These are phyloP conservation scores for Tolypocladium sp. DNA, from an alignment of 2,329 filamentous ascomycete genomes.

Conservation along the genomic window DNA sequence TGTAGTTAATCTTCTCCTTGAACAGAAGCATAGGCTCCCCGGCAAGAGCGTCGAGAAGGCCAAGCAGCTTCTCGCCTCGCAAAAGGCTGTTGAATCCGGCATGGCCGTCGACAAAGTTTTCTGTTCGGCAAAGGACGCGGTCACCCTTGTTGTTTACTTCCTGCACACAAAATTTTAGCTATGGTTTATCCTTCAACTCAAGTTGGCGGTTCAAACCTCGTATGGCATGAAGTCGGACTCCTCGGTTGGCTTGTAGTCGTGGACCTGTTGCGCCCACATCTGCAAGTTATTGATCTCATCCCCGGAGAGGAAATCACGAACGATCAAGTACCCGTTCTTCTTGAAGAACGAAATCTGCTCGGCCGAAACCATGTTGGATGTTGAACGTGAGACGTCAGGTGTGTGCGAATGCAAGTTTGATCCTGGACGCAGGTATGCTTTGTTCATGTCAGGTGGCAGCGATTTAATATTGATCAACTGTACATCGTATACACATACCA, in stretches of 20 bases:
- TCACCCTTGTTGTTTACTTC: constrained; percentile 8
- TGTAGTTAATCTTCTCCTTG: constrained; percentile 13
- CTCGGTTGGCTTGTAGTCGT: constrained; percentile 7
- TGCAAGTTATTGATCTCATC: constrained; percentile 5
- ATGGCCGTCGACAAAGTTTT: constrained; percentile 11
- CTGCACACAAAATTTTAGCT: not conserved
- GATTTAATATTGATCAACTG: no score
- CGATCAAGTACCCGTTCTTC: constrained; percentile 8
- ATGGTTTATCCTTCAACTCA: not conserved
- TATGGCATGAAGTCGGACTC: constrained; percentile 7
- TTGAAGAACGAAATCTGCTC: constrained; percentile 6
- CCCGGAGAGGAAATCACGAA: constrained; percentile 7
- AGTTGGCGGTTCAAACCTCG: constrained; percentile 2
- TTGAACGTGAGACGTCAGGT: not conserved
- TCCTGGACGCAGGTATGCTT: not conserved
- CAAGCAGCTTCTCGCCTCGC: constrained; percentile 7
- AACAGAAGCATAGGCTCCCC: constrained; percentile 10
- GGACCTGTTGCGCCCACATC: constrained; percentile 9
- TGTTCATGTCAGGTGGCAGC: no score
- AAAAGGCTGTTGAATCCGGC: constrained; percentile 7
- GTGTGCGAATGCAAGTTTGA: not conserved
- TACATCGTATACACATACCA: no score
- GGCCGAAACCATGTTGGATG: constrained; percentile 3
- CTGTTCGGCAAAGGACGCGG: constrained; percentile 9
- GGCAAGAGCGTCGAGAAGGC: constrained; percentile 4